These are phyloP conservation scores for Ceratopteris richardii DNA, from an alignment of 75 land plant species.

Conservation along the genomic window DNA sequence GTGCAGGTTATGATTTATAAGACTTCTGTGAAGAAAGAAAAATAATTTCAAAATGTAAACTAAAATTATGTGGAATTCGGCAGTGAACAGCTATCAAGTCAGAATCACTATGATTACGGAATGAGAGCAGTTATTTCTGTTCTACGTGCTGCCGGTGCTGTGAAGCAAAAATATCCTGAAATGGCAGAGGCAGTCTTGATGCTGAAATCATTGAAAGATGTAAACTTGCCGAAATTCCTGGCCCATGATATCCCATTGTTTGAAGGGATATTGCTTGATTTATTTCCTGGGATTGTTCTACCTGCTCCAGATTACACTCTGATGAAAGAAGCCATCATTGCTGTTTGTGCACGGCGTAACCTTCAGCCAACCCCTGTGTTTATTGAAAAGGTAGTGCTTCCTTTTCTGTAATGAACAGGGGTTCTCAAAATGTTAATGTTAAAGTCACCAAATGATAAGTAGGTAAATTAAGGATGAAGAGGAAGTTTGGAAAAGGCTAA, in stretches of 20 bases:
- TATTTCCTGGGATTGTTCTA: conserved; percentile 33
- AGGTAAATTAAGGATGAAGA: too few relatives aligned
- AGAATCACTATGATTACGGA: conserved; percentile 39
- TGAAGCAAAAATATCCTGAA: conserved; percentile 35
- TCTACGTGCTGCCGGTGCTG: conserved; percentile 32
- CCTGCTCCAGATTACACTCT: conserved; percentile 30
- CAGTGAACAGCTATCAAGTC: conserved; percentile 40
- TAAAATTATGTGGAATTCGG: too few relatives aligned
- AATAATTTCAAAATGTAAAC: too few relatives aligned
- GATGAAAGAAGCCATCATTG: conserved; percentile 19
- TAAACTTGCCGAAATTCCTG: conserved; percentile 30
- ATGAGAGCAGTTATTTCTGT: conserved; percentile 41
- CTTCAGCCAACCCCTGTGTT: conserved; percentile 31
- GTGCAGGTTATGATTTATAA: conserved; percentile 32
- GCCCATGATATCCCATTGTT: conserved; percentile 39
- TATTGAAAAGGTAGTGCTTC: conserved; percentile 29
- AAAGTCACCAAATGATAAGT: too few relatives aligned
- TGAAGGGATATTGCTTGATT: conserved; percentile 35
- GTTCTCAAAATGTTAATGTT: too few relatives aligned
- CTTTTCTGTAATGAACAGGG: too few relatives aligned
- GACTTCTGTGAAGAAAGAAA: too few relatives aligned
- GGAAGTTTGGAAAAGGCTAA: too few relatives aligned
- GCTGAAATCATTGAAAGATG: conserved; percentile 36
- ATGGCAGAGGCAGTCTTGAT: conserved; percentile 29
- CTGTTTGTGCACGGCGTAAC: conserved; percentile 15